A percentile compares a stretch with the other conserved stretches of the same genome.
Conservation (phyloP, 768 basidiomycete genomes). For the Boletus huronensis region DNA sequence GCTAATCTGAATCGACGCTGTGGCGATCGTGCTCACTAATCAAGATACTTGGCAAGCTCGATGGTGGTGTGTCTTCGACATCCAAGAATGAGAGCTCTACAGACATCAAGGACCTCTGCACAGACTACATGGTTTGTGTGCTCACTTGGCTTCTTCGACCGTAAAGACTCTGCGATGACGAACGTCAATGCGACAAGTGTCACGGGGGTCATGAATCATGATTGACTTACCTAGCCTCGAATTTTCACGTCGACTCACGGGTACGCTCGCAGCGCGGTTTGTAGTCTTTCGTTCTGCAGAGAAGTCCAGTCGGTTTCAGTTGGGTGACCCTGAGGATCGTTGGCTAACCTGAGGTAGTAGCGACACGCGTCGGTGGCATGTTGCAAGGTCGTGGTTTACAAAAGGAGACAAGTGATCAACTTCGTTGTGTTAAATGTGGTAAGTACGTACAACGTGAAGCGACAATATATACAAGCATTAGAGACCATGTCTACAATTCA, state of each 20-base stretch:
- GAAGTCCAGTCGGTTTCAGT: constrained; percentile 4
- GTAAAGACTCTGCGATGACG: constrained; percentile 11
- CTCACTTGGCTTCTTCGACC: constrained; percentile 18
- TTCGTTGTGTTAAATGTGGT: too few relatives aligned
- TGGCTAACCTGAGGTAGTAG: constrained; percentile 17
- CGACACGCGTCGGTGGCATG: constrained; percentile 10
- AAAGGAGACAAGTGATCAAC: not conserved
- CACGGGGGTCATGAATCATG: too few relatives aligned
- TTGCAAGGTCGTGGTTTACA: not conserved
- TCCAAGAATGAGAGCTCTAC: constrained; percentile 10
- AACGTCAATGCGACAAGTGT: constrained; percentile 9
- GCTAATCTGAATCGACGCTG: not conserved
- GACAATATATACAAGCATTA: not conserved
- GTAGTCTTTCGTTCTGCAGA: constrained; percentile 12
- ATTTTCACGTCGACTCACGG: constrained; percentile 11
- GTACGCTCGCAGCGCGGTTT: constrained; percentile 16
- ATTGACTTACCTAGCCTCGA: constrained; percentile 19
- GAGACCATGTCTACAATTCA: not conserved
- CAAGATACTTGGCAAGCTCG: constrained; percentile 4
- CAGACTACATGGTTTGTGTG: not conserved
- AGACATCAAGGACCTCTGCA: not conserved
- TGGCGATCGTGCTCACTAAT: constrained; percentile 11
- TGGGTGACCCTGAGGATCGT: not conserved
- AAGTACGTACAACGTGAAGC: not conserved
- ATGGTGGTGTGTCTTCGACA: constrained; percentile 1